phyloP scores from a whole-genome alignment of 306 rosid genomes.

The Casuarina cunninghamiana region DNA sequence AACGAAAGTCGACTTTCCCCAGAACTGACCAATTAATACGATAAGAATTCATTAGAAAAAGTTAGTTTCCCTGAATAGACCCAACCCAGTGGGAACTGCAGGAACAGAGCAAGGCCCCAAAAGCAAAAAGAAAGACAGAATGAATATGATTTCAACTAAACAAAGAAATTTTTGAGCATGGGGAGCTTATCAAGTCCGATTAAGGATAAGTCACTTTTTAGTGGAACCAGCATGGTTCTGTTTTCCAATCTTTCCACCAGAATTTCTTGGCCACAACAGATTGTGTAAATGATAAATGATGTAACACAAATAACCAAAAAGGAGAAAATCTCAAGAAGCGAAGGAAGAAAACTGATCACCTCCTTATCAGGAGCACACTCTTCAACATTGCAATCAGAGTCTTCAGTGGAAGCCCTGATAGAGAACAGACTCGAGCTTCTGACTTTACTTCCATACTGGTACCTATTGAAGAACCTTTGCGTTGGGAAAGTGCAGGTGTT shows the following conservation, averaged over 20 bases:
- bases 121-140: too few species aligned
- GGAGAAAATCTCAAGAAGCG: not conserved
- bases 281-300: not conserved
- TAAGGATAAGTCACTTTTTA: not conserved
- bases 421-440: constrained; percentile 29
- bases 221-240: not conserved
- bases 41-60: not conserved
- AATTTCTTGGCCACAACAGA: constrained; percentile 2
- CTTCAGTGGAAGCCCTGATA: constrained; percentile 70
- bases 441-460: constrained; percentile 30
- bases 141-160: too few species aligned
- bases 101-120: not conserved
- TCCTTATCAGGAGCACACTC: constrained; percentile 97
- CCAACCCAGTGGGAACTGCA: not conserved
- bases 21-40: not conserved
- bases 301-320: not conserved
- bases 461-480: constrained; percentile 43
- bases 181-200: constrained; percentile 4
- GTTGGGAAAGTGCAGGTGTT: constrained; percentile 51
- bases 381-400: constrained; percentile 78
- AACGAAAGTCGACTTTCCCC: not conserved
- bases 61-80: not conserved
- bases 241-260: not conserved
- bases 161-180: not conserved
- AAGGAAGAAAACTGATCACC: constrained; percentile 38